Evolutionary conservation across 352 stramenopile genomes (phyloP).

Genomic region (Globisporangium spinosum): DNA sequence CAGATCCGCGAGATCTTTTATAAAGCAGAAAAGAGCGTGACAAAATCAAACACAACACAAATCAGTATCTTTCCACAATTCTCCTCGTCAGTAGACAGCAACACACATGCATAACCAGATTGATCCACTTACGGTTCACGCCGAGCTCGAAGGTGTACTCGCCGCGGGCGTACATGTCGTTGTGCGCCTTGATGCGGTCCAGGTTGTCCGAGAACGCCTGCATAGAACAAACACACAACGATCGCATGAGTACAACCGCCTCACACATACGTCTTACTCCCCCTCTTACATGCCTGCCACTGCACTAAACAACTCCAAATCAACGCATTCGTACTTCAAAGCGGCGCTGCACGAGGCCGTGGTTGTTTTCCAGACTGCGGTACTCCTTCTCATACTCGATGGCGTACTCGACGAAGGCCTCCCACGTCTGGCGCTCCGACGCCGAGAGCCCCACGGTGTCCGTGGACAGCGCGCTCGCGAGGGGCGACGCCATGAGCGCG

Average conservation of each 20-base stretch:
- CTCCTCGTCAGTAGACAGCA: not conserved
- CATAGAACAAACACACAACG: not conserved
- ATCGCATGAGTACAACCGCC: not conserved
- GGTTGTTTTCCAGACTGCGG: constrained; percentile 31
- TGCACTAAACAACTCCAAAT: not conserved
- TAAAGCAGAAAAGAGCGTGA: not conserved
- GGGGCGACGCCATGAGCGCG: constrained; percentile 6
- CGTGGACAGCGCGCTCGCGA: constrained; percentile 10
- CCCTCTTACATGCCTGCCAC: not conserved
- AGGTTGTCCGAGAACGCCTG: constrained; percentile 46
- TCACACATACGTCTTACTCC: not conserved
- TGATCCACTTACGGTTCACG: constrained; percentile 28
- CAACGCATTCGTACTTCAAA: constrained; percentile 23
- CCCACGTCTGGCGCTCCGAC: constrained; percentile 34
- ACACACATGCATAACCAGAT: not conserved
- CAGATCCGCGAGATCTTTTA: constrained; percentile 33
- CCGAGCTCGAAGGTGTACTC: constrained; percentile 49
- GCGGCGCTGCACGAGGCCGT: constrained; percentile 35
- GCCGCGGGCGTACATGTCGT: constrained; percentile 38
- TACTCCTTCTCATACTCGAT: constrained; percentile 54
- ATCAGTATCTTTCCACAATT: not conserved
- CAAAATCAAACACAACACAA: not conserved
- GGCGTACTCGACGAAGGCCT: constrained; percentile 51
- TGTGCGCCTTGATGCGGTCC: constrained; percentile 47
- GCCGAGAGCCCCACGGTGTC: constrained; percentile 9